phyloP scores from a whole-genome alignment of 169 alveolate species.

The Cryptosporidium ubiquitum region DNA sequence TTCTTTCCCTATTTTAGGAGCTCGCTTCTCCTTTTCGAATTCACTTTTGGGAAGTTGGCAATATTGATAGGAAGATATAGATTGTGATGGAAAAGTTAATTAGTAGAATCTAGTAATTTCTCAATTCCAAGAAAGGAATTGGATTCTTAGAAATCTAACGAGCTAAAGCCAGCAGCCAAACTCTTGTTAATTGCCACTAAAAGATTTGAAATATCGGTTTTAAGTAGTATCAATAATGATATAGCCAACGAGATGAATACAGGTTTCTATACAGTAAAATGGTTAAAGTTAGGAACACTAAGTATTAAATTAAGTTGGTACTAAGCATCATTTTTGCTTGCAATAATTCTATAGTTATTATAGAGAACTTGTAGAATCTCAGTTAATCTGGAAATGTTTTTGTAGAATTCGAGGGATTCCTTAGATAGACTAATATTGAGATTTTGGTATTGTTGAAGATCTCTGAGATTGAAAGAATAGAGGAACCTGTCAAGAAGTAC shows the following conservation, averaged over 20 bases:
- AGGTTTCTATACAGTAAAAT: background rate
- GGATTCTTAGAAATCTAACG: no score
- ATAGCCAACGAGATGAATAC: background rate
- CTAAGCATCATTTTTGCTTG: constrained; percentile 67
- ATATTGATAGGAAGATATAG: background rate
- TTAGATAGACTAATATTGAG: constrained; percentile 16
- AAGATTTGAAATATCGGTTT: no score
- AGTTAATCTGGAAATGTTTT: constrained; percentile 15
- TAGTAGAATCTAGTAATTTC: no score
- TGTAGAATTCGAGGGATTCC: constrained; percentile 26
- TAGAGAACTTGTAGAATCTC: constrained; percentile 45
- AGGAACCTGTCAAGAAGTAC: constrained; percentile 63
- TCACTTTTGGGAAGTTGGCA: background rate
- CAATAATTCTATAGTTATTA: constrained; percentile 50
- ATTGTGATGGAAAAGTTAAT: background rate
- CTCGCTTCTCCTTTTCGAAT: background rate
- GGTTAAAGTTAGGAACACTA: background rate
- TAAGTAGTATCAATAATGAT: background rate
- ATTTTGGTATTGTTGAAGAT: constrained; percentile 34
- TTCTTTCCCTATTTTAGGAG: no score
- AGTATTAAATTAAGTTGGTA: background rate
- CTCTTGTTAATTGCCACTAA: no score
- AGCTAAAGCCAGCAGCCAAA: no score
- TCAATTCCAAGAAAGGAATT: no score
- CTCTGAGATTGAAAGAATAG: constrained; percentile 27